A percentile compares a stretch with the other conserved stretches of the same genome.
Evolutionary conservation across 768 basidiomycete genomes (phyloP).

Genomic region (Pisolithus orientalis): DNA sequence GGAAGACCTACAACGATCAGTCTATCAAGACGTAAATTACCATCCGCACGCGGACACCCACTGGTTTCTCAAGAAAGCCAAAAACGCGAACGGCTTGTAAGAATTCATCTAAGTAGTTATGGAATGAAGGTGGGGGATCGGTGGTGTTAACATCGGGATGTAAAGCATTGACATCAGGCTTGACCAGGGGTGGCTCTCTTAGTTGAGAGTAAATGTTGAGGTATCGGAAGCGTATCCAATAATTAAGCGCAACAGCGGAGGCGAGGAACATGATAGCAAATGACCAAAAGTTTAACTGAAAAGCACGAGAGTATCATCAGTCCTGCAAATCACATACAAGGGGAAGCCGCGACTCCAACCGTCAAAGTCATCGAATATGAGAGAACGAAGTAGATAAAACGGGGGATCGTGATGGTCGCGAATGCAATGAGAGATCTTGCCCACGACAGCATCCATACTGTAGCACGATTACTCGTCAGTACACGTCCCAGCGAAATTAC

Average conservation of each 20-base stretch:
- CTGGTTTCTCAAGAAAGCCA: constrained; percentile 95
- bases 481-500: background rate
- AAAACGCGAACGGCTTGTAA: constrained; percentile 94
- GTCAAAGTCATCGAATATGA: constrained; percentile 90
- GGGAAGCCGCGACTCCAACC: constrained; percentile 34
- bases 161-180: constrained; percentile 78
- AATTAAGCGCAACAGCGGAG: constrained; percentile 63
- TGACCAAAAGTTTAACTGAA: constrained; percentile 85
- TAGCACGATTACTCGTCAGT: background rate
- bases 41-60: constrained; percentile 29
- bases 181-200: constrained; percentile 75
- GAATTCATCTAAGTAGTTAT: constrained; percentile 97
- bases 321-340: background rate
- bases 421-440: constrained; percentile 68
- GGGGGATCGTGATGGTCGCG: constrained; percentile 76
- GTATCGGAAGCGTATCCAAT: constrained; percentile 80
- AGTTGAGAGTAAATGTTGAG: constrained; percentile 70
- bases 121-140: constrained; percentile 72
- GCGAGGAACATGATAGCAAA: constrained; percentile 72
- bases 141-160: constrained; percentile 87
- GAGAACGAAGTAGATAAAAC: constrained; percentile 67
- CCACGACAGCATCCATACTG: constrained; percentile 84
- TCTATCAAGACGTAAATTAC: background rate
- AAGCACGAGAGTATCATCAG: constrained; percentile 3
- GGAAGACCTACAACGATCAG: constrained; percentile 63